Conservation (phyloP, 495 filamentous ascomycete genomes). For the Neurospora sp. region DNA sequence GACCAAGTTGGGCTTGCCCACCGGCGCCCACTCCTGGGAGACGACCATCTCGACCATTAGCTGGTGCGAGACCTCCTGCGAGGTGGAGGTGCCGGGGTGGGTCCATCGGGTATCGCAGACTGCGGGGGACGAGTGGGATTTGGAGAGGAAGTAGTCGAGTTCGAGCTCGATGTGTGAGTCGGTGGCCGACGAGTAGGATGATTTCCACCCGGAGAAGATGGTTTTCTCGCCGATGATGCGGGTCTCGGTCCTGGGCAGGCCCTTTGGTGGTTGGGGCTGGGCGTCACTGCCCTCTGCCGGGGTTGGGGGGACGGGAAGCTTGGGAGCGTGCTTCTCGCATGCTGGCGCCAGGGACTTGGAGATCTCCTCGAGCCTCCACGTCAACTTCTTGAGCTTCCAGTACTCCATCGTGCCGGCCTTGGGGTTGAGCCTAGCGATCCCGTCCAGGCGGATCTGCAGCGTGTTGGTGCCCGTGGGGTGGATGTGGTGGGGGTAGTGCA, state of each 20-base stretch:
- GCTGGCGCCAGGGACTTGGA: conserved; percentile 70
- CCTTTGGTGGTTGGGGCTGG: conserved; percentile 47
- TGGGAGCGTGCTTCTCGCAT: conserved; percentile 66
- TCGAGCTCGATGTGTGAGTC: conserved; percentile 75
- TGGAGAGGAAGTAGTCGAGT: conserved; percentile 60
- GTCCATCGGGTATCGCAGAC: conserved; percentile 57
- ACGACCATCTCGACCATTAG: conserved; percentile 92
- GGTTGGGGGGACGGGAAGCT: conserved; percentile 24
- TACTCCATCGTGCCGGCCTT: conserved; percentile 45
- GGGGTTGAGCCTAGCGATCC: conserved; percentile 56
- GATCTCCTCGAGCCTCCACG: conserved; percentile 87
- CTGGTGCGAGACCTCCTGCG: conserved; percentile 57
- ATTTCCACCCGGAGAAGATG: conserved; percentile 73
- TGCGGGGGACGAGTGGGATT: conserved; percentile 43
- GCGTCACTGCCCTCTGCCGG: conserved; percentile 28
- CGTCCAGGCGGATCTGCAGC: conserved; percentile 68
- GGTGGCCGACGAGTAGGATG: conserved; percentile 59
- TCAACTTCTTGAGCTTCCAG: conserved; percentile 83
- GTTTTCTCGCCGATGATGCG: conserved; percentile 52
- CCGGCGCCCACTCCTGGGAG: conserved; percentile 75
- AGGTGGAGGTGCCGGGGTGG: conserved; percentile 49
- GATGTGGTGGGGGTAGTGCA: conserved; percentile 70
- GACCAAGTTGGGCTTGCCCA: conserved; percentile 55
- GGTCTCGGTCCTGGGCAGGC: conserved; percentile 64
- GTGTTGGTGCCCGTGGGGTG: conserved; percentile 81